Percentiles rank a stretch among this genome's conserved stretches.
Evolutionary conservation across 2,329 filamentous ascomycete species (phyloP).

Genomic region (Xylaria sp.): DNA sequence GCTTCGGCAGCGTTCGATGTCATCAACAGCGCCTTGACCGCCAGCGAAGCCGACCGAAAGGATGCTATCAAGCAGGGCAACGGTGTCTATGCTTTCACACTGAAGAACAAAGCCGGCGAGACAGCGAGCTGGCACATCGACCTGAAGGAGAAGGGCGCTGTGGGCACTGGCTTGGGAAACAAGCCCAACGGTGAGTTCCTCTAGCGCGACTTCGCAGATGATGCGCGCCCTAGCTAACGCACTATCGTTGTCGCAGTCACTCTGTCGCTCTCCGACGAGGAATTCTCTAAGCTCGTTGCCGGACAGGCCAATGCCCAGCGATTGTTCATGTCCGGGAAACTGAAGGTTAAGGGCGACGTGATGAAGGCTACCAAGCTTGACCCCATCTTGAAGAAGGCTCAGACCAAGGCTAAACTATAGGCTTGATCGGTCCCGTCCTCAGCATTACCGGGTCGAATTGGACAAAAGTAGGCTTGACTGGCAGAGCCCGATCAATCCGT

Average conservation of each 20-base stretch:
- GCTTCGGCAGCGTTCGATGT: conserved; percentile 90
- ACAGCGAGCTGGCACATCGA: conserved; percentile 93
- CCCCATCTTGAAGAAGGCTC: conserved; percentile 88
- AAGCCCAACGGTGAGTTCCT: conserved; percentile 80
- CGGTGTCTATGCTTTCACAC: conserved; percentile 87
- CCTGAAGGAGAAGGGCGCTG: conserved; percentile 87
- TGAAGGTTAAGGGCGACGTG: conserved; percentile 97
- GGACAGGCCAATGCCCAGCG: conserved; percentile 95
- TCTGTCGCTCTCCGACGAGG: conserved; percentile 82
- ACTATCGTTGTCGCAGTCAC: conserved; percentile 68
- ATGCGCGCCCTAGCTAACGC: conserved; percentile 16
- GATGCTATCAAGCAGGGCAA: conserved; percentile 89
- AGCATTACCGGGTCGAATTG: conserved; percentile 12
- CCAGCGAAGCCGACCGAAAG: conserved; percentile 76
- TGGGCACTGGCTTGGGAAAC: conserved; percentile 78
- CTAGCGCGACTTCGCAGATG: conserved; percentile 1
- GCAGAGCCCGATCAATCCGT: conserved; percentile 12
- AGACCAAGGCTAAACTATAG: conserved; percentile 85
- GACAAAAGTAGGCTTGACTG: conserved; percentile 21
- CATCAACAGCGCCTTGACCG: conserved; percentile 77
- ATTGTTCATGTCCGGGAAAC: conserved; percentile 97
- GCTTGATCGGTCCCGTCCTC: conserved; percentile 22
- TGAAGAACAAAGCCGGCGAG: conserved; percentile 87
- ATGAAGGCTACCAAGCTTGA: conserved; percentile 99
- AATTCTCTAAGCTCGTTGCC: conserved; percentile 83